phyloP scores from a whole-genome alignment of 352 stramenopile species.

The Globisporangium spiculum region DNA sequence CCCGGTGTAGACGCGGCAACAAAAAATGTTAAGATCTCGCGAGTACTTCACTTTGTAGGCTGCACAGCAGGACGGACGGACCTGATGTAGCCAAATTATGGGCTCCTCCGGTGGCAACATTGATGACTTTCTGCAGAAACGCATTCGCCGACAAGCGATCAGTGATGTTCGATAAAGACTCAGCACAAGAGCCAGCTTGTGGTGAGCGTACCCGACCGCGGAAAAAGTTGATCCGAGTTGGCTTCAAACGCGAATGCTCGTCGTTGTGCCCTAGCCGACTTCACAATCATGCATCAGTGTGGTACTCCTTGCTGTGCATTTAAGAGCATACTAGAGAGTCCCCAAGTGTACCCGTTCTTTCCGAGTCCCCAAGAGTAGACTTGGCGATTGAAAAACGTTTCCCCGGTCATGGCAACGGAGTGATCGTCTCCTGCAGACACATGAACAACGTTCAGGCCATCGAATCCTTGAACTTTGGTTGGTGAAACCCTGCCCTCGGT shows the following conservation, averaged over 20 bases:
- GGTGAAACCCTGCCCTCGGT: constrained; percentile 34
- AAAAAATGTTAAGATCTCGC: background rate
- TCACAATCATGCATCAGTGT: background rate
- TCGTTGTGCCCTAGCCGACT: constrained; percentile 74
- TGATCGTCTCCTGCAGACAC: constrained; percentile 68
- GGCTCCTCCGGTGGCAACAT: constrained; percentile 42
- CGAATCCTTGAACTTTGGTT: constrained; percentile 35
- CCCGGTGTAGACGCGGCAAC: background rate
- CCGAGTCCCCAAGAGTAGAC: constrained; percentile 80
- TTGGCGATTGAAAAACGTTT: constrained; percentile 67
- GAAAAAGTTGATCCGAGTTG: constrained; percentile 70
- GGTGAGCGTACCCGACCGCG: constrained; percentile 38
- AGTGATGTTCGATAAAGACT: background rate
- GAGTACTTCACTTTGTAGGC: background rate
- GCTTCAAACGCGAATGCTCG: constrained; percentile 43
- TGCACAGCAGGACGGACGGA: constrained; percentile 9
- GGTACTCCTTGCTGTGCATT: background rate
- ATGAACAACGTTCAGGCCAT: constrained; percentile 52
- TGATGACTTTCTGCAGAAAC: constrained; percentile 64
- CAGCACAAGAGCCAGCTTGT: background rate
- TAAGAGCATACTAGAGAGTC: background rate
- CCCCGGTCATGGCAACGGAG: constrained; percentile 58
- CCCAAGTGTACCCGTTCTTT: constrained; percentile 44
- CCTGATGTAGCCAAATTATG: constrained; percentile 72
- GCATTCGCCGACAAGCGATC: background rate